Conservation (phyloP, 306 rosid genomes). For the Quercus variabilis region DNA sequence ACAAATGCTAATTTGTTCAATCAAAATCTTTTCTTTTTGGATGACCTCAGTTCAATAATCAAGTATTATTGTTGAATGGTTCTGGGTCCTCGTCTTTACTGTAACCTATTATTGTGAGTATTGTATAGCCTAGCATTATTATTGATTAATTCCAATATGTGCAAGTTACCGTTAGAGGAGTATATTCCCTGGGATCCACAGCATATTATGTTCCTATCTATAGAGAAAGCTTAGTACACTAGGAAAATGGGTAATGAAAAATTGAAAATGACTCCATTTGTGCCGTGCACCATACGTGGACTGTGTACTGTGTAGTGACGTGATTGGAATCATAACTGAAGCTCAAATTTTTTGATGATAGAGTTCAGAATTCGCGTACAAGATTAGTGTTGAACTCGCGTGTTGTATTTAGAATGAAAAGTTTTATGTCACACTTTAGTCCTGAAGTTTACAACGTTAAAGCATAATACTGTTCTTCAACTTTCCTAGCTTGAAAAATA, state of each 20-base stretch:
- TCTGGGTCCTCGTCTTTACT: too few relatives aligned
- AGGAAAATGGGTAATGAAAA: too few relatives aligned
- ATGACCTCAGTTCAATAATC: too few relatives aligned
- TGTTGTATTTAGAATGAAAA: background rate
- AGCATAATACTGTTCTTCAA: background rate
- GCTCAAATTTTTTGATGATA: background rate
- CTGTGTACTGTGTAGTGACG: background rate
- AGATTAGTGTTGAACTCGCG: background rate
- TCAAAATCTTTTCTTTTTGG: too few relatives aligned
- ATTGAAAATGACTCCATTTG: too few relatives aligned
- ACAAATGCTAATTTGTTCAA: too few relatives aligned
- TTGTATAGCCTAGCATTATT: background rate
- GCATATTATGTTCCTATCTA: too few relatives aligned
- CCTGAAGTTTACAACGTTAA: background rate
- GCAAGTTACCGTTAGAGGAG: background rate
- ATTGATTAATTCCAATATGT: background rate
- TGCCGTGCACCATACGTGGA: too few relatives aligned
- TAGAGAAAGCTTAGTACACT: too few relatives aligned
- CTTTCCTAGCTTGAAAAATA: too few relatives aligned
- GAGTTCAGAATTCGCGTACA: background rate
- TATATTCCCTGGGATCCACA: background rate
- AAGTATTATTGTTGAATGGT: too few relatives aligned
- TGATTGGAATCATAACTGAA: background rate
- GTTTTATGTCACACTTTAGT: background rate
- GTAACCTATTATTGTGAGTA: too few relatives aligned